phyloP scores from a whole-genome alignment of 78 protist genomes.

The Dictyostelium firmibasis region DNA sequence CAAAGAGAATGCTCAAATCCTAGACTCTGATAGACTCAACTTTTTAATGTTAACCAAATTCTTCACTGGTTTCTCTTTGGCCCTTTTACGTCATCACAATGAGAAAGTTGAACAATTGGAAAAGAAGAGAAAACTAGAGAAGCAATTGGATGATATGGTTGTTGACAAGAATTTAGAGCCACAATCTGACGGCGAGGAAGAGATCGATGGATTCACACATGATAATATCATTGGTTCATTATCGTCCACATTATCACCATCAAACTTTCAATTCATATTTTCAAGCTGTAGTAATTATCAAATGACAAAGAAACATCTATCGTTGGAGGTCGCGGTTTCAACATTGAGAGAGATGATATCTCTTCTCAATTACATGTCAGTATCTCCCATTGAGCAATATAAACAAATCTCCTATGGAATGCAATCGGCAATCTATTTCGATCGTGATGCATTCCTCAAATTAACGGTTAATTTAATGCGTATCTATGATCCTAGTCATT shows the following conservation, averaged over 20 bases:
- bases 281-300: background rate
- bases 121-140: background rate
- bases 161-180: background rate
- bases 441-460: slow-evolving; percentile 22
- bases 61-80: slow-evolving; percentile 53
- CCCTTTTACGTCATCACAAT: background rate
- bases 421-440: slow-evolving; percentile 41
- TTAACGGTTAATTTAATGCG: background rate
- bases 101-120: background rate
- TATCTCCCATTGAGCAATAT: background rate
- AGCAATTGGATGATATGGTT: background rate
- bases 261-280: slow-evolving; percentile 16
- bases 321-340: slow-evolving; percentile 7
- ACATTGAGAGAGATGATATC: slow-evolving; percentile 35
- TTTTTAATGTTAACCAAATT: slow-evolving; percentile 32
- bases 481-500: background rate
- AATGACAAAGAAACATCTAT: background rate
- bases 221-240: background rate
- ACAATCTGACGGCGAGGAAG: background rate
- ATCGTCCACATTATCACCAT: slow-evolving; percentile 29
- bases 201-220: background rate
- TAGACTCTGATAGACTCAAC: slow-evolving; percentile 42
- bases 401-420: slow-evolving; percentile 20
- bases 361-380: slow-evolving; percentile 13
- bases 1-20: background rate